These are phyloP conservation scores for Xylaria longipes DNA, from an alignment of 495 filamentous ascomycete genomes.

Conservation along the genomic window DNA sequence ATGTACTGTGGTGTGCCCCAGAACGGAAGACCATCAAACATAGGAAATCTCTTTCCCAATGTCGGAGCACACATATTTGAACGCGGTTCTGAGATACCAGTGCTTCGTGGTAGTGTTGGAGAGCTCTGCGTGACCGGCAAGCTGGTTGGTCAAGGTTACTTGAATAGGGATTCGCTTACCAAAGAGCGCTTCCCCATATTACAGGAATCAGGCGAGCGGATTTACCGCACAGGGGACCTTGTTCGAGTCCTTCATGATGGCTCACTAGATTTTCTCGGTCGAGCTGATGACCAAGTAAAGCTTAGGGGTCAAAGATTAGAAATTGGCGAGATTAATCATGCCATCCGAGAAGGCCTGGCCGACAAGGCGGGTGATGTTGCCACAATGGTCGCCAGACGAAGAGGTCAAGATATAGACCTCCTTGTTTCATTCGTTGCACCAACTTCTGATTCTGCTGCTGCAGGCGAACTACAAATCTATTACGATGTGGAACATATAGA, in stretches of 20 bases:
- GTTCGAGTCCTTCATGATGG: conserved; percentile 74
- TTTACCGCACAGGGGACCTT: conserved; percentile 83
- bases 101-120: conserved; percentile 79
- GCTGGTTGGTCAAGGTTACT: conserved; percentile 86
- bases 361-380: conserved; percentile 61
- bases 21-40: conserved; percentile 80
- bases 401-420: conserved; percentile 67
- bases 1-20: conserved; percentile 75
- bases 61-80: conserved; percentile 81
- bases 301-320: conserved; percentile 80
- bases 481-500: conserved; percentile 30
- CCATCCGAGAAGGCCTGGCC: conserved; percentile 57
- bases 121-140: conserved; percentile 88
- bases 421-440: conserved; percentile 72
- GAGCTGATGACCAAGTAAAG: conserved; percentile 82
- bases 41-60: conserved; percentile 82
- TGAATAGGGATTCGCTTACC: conserved; percentile 76
- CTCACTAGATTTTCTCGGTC: conserved; percentile 74
- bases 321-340: conserved; percentile 75
- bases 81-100: conserved; percentile 69
- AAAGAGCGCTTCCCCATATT: conserved; percentile 66
- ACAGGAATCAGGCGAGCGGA: conserved; percentile 52
- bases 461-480: conserved; percentile 39
- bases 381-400: conserved; percentile 69
- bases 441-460: background rate